Evolutionary conservation across 257 asterid species (phyloP).

Genomic region (Solanum dulcamara): DNA sequence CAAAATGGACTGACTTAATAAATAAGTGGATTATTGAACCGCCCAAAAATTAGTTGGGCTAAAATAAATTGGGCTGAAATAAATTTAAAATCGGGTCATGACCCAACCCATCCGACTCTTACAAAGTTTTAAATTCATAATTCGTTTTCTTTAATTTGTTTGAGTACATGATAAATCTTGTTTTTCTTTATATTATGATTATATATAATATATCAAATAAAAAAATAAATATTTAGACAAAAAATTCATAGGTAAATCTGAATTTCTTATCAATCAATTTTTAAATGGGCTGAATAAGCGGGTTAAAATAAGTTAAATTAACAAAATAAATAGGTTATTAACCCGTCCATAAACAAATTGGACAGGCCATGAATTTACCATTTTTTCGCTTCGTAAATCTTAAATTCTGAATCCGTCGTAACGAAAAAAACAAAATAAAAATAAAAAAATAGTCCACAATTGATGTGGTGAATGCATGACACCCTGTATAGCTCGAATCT

Average conservation of each 20-base stretch:
- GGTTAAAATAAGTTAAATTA: background rate
- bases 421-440: background rate
- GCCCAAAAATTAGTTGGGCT: background rate
- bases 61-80: background rate
- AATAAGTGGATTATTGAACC: background rate
- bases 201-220: background rate
- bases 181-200: too few relatives aligned
- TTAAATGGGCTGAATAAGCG: background rate
- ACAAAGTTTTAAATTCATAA: background rate
- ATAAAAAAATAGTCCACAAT: background rate
- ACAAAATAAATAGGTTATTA: background rate
- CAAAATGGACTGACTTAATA: background rate
- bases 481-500: conserved; percentile 30
- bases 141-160: too few relatives aligned
- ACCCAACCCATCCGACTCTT: background rate
- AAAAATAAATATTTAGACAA: background rate
- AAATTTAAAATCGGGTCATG: background rate
- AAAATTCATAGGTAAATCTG: background rate
- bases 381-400: background rate
- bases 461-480: conserved; percentile 8
- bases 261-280: background rate
- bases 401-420: background rate
- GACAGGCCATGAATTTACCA: background rate
- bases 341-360: background rate
- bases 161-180: background rate